Conservation (phyloP, 495 filamentous ascomycete genomes). For the Aspergillus avenaceus region DNA sequence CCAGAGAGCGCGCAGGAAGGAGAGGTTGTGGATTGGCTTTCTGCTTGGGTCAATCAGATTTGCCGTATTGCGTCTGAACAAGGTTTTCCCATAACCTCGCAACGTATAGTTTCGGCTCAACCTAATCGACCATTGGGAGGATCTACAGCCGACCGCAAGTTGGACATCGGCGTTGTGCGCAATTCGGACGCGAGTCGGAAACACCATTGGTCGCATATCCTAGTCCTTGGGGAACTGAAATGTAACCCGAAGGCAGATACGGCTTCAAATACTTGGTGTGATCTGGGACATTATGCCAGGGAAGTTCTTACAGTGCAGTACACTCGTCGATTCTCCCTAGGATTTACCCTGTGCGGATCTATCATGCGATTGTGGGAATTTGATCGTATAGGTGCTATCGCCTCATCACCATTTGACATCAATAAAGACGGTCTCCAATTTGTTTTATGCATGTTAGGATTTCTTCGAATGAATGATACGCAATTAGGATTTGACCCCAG, state of each 20-base stretch:
- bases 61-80: neutral
- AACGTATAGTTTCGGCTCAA: neutral
- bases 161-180: neutral
- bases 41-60: neutral
- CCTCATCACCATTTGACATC: slow-evolving; percentile 41
- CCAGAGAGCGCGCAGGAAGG: neutral
- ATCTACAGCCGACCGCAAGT: slow-evolving; percentile 1
- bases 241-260: slow-evolving; percentile 7
- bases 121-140: neutral
- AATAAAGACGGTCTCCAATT: slow-evolving; percentile 41
- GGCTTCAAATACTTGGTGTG: slow-evolving; percentile 7
- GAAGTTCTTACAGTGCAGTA: slow-evolving; percentile 8
- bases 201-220: slow-evolving; percentile 12
- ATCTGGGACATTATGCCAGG: slow-evolving; percentile 11
- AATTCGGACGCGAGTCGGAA: neutral
- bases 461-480: slow-evolving; percentile 41
- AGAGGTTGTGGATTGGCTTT: slow-evolving; percentile 2
- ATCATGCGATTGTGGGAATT: slow-evolving; percentile 27
- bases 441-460: slow-evolving; percentile 37
- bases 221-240: slow-evolving; percentile 15
- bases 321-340: slow-evolving; percentile 12
- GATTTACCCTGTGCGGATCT: slow-evolving; percentile 16
- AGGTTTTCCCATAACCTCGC: neutral
- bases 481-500: slow-evolving; percentile 41
- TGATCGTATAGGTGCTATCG: slow-evolving; percentile 41